These are phyloP conservation scores for Juglanconis oblonga DNA, from an alignment of 2,329 filamentous ascomycete genomes.

Conservation along the genomic window DNA sequence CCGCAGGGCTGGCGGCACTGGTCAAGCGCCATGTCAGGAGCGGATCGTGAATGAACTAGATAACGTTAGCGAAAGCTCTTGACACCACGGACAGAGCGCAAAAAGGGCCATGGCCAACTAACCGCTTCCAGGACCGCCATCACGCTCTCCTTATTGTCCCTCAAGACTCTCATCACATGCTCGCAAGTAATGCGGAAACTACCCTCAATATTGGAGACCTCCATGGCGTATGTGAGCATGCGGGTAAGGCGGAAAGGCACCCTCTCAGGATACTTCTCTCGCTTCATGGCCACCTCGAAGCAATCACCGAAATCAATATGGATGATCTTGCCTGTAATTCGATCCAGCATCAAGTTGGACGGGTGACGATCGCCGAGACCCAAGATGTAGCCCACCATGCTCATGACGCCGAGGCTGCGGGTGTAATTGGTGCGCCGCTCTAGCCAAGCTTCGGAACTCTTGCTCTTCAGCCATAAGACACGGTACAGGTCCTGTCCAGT, in stretches of 20 bases:
- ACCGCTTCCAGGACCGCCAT: constrained; percentile 98
- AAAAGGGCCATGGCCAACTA: constrained; percentile 41
- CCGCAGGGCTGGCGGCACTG: constrained; percentile 58
- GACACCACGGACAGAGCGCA: background rate
- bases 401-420: constrained; percentile 95
- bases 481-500: constrained; percentile 98
- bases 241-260: constrained; percentile 96
- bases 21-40: constrained; percentile 93
- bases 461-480: constrained; percentile 97
- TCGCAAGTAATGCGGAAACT: constrained; percentile 98
- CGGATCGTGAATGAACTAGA: constrained; percentile 97
- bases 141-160: constrained; percentile 96
- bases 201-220: constrained; percentile 99
- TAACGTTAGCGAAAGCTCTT: constrained; percentile 21
- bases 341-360: constrained; percentile 95
- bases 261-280: constrained; percentile 96
- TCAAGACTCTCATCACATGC: constrained; percentile 93
- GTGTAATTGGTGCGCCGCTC: constrained; percentile 99
- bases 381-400: constrained; percentile 99
- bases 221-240: constrained; percentile 99
- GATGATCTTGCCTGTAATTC: constrained; percentile 92
- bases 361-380: constrained; percentile 95
- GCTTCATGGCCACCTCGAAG: constrained; percentile 99
- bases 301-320: constrained; percentile 99
- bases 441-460: constrained; percentile 96